Percentiles rank a stretch among this genome's conserved stretches.
Evolutionary conservation across 805 yeast genomes (phyloP).

Genomic region (Candida bentonensis): DNA sequence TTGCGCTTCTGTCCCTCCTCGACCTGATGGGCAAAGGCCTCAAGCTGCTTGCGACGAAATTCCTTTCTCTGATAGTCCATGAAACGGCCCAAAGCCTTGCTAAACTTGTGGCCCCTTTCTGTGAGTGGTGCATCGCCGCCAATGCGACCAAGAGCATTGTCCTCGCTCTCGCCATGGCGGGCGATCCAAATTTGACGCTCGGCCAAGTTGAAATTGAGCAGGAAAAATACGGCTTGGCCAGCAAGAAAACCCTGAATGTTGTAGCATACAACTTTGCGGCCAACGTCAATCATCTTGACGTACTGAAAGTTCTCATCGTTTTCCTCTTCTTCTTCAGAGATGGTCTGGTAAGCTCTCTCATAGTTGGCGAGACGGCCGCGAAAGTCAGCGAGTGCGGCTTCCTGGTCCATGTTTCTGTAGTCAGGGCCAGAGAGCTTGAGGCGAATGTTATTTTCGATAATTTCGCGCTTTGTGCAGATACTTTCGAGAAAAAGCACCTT

Average conservation of each 20-base stretch:
- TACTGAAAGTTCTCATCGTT: slow-evolving; percentile 57
- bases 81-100: slow-evolving; percentile 60
- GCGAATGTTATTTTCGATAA: slow-evolving; percentile 72
- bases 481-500: slow-evolving; percentile 80
- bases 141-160: slow-evolving; percentile 70
- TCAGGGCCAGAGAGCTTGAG: slow-evolving; percentile 89
- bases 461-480: slow-evolving; percentile 64
- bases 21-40: slow-evolving; percentile 32
- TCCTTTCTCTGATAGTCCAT: slow-evolving; percentile 55
- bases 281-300: slow-evolving; percentile 92
- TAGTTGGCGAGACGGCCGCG: slow-evolving; percentile 68
- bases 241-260: slow-evolving; percentile 81
- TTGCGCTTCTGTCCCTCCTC: slow-evolving; percentile 24
- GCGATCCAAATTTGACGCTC: slow-evolving; percentile 92
- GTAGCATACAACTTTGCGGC: slow-evolving; percentile 83
- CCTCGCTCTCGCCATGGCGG: slow-evolving; percentile 85
- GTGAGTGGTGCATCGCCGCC: slow-evolving; percentile 88
- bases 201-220: slow-evolving; percentile 74
- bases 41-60: slow-evolving; percentile 50
- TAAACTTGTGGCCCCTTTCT: slow-evolving; percentile 59
- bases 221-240: slow-evolving; percentile 82
- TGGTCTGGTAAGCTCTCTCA: slow-evolving; percentile 80
- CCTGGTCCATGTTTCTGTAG: slow-evolving; percentile 73
- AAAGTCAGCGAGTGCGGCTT: slow-evolving; percentile 67
- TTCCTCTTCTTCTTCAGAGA: slow-evolving; percentile 66